Conservation (phyloP, 371 early-diverging fungal genomes). For the Apophysomyces variabilis region DNA sequence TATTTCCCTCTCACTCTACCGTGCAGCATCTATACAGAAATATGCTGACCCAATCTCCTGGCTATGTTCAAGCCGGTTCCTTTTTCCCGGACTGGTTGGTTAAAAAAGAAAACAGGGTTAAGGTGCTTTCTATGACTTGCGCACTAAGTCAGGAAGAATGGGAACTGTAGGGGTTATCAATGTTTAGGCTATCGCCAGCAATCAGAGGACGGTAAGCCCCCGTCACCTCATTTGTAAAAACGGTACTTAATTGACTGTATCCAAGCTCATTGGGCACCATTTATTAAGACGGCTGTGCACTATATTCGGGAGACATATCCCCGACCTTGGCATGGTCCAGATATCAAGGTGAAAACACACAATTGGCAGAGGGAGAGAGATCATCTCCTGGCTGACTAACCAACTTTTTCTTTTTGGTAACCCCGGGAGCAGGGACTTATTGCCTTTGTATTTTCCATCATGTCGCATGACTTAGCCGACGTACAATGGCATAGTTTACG, state of each 20-base stretch:
- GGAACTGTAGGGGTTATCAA: conserved; percentile 57
- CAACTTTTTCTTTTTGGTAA: background rate
- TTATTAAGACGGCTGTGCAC: conserved; percentile 66
- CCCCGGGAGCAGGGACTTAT: conserved; percentile 55
- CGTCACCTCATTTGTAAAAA: background rate
- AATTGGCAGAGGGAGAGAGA: background rate
- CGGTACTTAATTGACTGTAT: background rate
- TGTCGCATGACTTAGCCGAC: conserved; percentile 86
- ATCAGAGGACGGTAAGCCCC: conserved; percentile 54
- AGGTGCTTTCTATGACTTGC: conserved; percentile 2
- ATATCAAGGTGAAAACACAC: conserved; percentile 31
- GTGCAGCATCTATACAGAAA: conserved; percentile 31
- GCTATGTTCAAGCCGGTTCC: conserved; percentile 75
- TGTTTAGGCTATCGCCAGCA: conserved; percentile 54
- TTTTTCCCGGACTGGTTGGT: conserved; percentile 88
- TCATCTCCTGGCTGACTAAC: background rate
- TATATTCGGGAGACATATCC: conserved; percentile 59
- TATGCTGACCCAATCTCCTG: conserved; percentile 51
- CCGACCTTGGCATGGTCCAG: conserved; percentile 19
- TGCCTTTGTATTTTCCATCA: conserved; percentile 79
- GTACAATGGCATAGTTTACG: conserved; percentile 84
- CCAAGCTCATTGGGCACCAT: conserved; percentile 86
- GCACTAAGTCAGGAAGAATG: background rate
- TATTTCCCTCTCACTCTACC: conserved; percentile 25
- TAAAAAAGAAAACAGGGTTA: conserved; percentile 26